phyloP scores from a whole-genome alignment of 2,329 filamentous ascomycete genomes.

The Ophiostoma quercus region DNA sequence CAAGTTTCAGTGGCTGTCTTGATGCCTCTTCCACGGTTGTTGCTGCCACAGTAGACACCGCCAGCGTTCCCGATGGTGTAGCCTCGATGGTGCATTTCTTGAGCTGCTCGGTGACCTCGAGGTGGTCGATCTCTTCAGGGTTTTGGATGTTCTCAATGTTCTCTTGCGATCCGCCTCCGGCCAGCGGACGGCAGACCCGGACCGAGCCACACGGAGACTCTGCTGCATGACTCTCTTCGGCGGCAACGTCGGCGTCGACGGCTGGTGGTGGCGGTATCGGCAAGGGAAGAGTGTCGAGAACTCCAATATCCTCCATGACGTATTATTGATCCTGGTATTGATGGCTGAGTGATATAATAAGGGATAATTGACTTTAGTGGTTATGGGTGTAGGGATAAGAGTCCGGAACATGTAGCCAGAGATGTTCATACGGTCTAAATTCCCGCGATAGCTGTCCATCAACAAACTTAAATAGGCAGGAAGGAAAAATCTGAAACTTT shows the following conservation, averaged over 20 bases:
- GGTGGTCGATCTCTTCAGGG: not conserved
- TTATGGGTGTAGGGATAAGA: not conserved
- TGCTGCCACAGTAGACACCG: not conserved
- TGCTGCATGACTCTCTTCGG: not conserved
- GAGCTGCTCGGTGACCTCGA: not conserved
- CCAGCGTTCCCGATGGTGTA: not conserved
- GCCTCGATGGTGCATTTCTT: not conserved
- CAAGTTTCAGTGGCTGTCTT: not conserved
- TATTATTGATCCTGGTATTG: not conserved
- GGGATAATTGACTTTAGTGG: not conserved
- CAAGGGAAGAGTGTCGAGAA: not conserved
- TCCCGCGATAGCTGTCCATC: not conserved
- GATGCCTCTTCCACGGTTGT: not conserved
- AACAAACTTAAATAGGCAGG: not conserved
- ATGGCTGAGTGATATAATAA: not conserved
- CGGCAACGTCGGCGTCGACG: not conserved
- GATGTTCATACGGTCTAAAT: not conserved
- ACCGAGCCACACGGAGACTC: slow-evolving; percentile 19
- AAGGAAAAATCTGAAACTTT: too few relatives aligned
- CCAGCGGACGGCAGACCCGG: slow-evolving; percentile 14
- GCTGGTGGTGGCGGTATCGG: not conserved
- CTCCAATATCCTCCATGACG: not conserved
- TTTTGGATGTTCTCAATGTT: not conserved
- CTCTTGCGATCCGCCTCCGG: not conserved
- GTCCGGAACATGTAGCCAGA: not conserved